Percentiles rank a stretch among this genome's conserved stretches.
Conservation (phyloP, 2,329 filamentous ascomycete genomes). For the Leptographium procerum region DNA sequence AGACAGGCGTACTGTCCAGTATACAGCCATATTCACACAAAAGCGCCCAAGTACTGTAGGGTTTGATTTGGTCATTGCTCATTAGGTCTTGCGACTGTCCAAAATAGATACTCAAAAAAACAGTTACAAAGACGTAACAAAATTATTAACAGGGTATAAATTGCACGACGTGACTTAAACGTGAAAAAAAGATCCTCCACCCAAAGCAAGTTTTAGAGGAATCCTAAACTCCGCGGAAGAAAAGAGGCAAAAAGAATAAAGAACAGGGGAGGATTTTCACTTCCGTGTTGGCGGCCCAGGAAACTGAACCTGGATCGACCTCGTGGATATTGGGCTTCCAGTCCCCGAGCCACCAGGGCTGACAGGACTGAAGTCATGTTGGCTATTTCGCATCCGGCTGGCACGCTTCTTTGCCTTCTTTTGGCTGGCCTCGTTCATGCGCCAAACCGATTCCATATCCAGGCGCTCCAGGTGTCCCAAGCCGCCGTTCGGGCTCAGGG, state of each 20-base stretch:
- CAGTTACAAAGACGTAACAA: conserved; percentile 1
- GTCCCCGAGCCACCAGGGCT: too few relatives aligned
- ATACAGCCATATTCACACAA: not conserved
- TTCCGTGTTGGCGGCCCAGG: conserved; percentile 22
- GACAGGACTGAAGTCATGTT: too few relatives aligned
- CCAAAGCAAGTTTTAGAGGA: not conserved
- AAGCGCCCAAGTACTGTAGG: too few relatives aligned
- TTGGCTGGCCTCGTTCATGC: not conserved
- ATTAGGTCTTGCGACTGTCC: not conserved
- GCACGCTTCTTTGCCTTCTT: not conserved
- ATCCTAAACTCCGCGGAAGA: too few relatives aligned
- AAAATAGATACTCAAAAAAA: not conserved
- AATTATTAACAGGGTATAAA: not conserved
- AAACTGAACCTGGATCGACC: conserved; percentile 27
- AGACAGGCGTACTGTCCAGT: not conserved
- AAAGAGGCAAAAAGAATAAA: too few relatives aligned
- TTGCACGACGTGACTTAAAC: not conserved
- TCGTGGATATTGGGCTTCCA: conserved; percentile 23
- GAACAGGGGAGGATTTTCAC: conserved; percentile 3
- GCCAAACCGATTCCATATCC: not conserved
- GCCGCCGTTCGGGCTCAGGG: too few relatives aligned
- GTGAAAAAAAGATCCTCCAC: not conserved
- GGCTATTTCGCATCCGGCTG: not conserved
- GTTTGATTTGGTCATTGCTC: too few relatives aligned
- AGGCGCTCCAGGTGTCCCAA: not conserved